Evolutionary conservation across 768 basidiomycete genomes (phyloP).

Genomic region (Termitomyces sp.): DNA sequence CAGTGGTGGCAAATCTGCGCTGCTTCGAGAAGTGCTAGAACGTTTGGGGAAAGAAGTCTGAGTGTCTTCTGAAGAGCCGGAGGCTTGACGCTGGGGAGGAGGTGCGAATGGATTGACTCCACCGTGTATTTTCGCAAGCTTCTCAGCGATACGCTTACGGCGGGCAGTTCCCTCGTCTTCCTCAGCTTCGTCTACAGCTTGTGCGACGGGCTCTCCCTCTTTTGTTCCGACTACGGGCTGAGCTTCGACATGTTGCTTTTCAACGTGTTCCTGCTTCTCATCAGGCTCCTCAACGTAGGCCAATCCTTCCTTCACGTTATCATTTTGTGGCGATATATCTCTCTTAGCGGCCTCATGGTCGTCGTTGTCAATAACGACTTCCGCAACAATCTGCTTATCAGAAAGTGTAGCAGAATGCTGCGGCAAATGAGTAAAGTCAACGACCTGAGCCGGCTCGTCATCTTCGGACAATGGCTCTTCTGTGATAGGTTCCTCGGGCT

Average conservation of each 20-base stretch:
- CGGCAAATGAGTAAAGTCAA: background rate
- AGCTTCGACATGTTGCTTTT: background rate
- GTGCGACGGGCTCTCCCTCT: background rate
- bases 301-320: background rate
- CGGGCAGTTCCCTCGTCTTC: constrained; percentile 51
- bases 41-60: constrained; percentile 8
- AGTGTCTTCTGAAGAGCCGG: constrained; percentile 10
- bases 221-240: background rate
- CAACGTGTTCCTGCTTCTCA: background rate
- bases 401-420: background rate
- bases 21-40: constrained; percentile 7
- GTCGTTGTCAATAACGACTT: background rate
- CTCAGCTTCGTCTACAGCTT: constrained; percentile 23
- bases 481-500: background rate
- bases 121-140: constrained; percentile 52
- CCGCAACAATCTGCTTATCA: background rate
- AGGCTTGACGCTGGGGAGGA: constrained; percentile 16
- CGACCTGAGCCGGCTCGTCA: background rate
- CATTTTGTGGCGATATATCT: background rate
- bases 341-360: background rate
- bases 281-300: background rate
- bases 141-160: constrained; percentile 56
- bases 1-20: background rate
- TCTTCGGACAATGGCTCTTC: background rate
- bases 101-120: constrained; percentile 52